Evolutionary conservation across 2,329 filamentous ascomycete species (phyloP).

Genomic region (Colletotrichum gloeosporioides): DNA sequence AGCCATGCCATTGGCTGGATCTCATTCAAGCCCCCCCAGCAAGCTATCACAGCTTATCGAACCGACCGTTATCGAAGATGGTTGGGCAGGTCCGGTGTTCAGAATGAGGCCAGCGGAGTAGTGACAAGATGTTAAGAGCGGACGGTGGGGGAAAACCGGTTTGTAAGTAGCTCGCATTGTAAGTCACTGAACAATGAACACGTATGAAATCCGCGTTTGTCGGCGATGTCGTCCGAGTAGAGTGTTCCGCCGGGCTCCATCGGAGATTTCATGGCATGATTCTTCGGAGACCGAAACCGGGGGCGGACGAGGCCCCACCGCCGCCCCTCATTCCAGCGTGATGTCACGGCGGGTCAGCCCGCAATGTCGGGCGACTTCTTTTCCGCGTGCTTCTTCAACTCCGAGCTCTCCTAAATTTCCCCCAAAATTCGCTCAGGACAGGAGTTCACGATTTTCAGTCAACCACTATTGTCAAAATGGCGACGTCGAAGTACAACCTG

Average conservation of each 20-base stretch:
- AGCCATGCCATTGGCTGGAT: too few species aligned
- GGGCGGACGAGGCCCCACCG: background rate
- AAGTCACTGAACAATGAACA: background rate
- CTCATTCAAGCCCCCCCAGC: too few species aligned
- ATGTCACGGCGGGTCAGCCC: slow-evolving; percentile 21
- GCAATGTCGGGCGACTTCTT: background rate
- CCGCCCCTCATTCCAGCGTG: slow-evolving; percentile 17
- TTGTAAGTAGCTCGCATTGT: background rate
- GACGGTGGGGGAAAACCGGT: background rate
- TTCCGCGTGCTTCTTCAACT: background rate
- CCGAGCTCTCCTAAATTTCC: background rate
- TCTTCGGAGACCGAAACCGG: slow-evolving; percentile 16
- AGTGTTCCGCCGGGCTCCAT: background rate
- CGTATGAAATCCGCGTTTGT: background rate
- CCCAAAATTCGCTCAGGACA: too few species aligned
- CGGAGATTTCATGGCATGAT: background rate
- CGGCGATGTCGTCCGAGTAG: background rate
- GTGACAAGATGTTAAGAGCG: background rate
- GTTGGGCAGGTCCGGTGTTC: background rate
- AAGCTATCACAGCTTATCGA: too few species aligned
- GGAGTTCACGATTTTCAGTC: background rate
- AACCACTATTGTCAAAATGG: background rate
- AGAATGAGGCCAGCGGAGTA: background rate
- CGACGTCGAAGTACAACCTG: slow-evolving; percentile 6
- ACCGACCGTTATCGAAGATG: background rate